Percentiles rank a stretch among this genome's conserved stretches.
phyloP scores from a whole-genome alignment of 2,329 filamentous ascomycete genomes.

The Aspergillus niger region DNA sequence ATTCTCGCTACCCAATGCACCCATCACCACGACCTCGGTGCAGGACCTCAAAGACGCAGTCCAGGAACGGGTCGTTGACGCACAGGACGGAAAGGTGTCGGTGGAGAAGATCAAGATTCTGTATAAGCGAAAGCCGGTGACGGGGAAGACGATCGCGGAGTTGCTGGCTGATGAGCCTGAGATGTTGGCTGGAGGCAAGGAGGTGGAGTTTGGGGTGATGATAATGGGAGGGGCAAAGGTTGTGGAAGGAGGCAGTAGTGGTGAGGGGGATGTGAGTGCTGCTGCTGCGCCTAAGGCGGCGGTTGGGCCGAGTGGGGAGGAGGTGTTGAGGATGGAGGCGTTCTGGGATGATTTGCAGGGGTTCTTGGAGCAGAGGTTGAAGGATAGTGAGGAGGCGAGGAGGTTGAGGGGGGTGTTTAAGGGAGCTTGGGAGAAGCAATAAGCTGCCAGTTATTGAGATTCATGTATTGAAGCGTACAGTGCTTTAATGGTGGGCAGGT shows the following conservation, averaged over 20 bases:
- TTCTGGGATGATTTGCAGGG: slow-evolving; percentile 88
- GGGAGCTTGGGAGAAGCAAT: slow-evolving; percentile 58
- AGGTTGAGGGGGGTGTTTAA: slow-evolving; percentile 69
- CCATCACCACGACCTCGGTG: slow-evolving; percentile 69
- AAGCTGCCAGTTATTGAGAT: slow-evolving; percentile 4
- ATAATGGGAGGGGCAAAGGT: slow-evolving; percentile 70
- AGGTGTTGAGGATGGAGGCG: slow-evolving; percentile 66
- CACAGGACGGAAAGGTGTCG: slow-evolving; percentile 34
- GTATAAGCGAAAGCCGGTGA: slow-evolving; percentile 81
- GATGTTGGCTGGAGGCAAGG: slow-evolving; percentile 41
- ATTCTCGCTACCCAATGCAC: slow-evolving; percentile 62
- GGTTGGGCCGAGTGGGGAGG: slow-evolving; percentile 58
- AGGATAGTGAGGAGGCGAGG: slow-evolving; percentile 67
- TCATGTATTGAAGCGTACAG: not conserved
- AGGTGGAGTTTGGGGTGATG: slow-evolving; percentile 83
- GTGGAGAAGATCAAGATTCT: slow-evolving; percentile 83
- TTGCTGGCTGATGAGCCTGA: slow-evolving; percentile 61
- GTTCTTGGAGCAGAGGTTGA: slow-evolving; percentile 76
- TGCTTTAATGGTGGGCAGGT: not conserved
- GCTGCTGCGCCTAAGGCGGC: slow-evolving; percentile 39
- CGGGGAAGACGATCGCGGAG: slow-evolving; percentile 71
- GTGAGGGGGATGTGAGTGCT: slow-evolving; percentile 24
- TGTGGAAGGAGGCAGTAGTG: slow-evolving; percentile 32
- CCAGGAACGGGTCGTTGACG: slow-evolving; percentile 60
- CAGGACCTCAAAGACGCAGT: slow-evolving; percentile 76